Evolutionary conservation across 768 basidiomycete species (phyloP), one percentile per base, ranked within the genome.

Genomic region (Tubosaeta brunneosetosa): DNA sequence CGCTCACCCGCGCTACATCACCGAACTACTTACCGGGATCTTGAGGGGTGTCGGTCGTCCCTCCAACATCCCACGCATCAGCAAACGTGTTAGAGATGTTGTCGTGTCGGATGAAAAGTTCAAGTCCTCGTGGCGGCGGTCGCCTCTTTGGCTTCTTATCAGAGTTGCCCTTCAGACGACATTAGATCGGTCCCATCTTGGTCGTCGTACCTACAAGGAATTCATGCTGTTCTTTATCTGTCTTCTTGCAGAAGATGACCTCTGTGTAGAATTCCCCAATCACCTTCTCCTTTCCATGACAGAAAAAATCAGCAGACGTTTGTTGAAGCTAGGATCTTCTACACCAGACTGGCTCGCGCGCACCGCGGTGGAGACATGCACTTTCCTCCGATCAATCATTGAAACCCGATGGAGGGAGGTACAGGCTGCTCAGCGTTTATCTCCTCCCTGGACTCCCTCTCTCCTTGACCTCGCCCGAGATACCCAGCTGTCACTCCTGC

Each of bases 201-300:
- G 54, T 2, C 10, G 38, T 10, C 33, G 34, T 17, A 60, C 61
- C 0, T 83, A 83, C 65, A 83, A 83, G 49, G n/a, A 37, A 4
- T 82, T 83, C 62, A 73, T 80, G 57, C 41, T 74, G 2, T 79
- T 70, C 44, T 62, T 79, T 44, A 58, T 74, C 31, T 56, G 69
- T 4, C 33, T 55, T 17, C 53, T 67, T 6, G 55, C 74, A n/a
- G n/a, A n/a, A n/a, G n/a, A n/a, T n/a, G n/a, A n/a, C n/a, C n/a
- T n/a, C n/a, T n/a, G n/a, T n/a, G n/a, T n/a, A n/a, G n/a, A n/a
- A n/a, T n/a, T n/a, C n/a, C n/a, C n/a, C n/a, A n/a, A n/a, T n/a
- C n/a, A n/a, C n/a, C n/a, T n/a, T n/a, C n/a, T n/a, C n/a, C n/a
- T n/a, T n/a, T n/a, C n/a, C n/a, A n/a, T n/a, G n/a, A n/a, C n/a